Base-by-base conservation (phyloP, 2,329 filamentous ascomycete genomes). In the Penicillium sp. region DNA sequence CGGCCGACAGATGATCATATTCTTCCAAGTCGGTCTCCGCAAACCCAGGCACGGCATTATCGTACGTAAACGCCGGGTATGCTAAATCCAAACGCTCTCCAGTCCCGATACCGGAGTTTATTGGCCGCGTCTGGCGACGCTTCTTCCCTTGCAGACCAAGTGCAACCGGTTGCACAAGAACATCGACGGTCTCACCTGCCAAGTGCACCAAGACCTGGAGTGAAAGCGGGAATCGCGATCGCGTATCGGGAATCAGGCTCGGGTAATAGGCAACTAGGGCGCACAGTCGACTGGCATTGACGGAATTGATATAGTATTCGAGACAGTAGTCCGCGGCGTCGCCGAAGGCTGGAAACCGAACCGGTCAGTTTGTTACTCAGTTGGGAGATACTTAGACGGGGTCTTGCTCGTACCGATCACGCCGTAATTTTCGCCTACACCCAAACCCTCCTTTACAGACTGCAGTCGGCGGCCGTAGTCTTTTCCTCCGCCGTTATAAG, bases 11-110 rank as follows among this genome's bases (percentile, higher is more conserved):
- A 9, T 79, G 76, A 59, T 90, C 81, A 62, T 84, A 91, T 60
- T 87, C 83, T 2, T 88, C 84, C 30, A 89, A 69, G 52, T 90
- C 84, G 18, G 81, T 79, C 70, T 91, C 88, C 0, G 88, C 88
- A 58, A 92, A 91, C 0, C 89, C 89, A 0, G 83, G 74, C 47
- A 83, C 74, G 0, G 73, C 82, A 56, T 78, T 76, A 10, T 79
- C 76, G 60, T 87, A 87, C 0, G 78, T 78, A 64, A 80, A 85
- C 4, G 68, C 66, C 7, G 64, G 66, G 50, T 71, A 70, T 3
- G 66, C 68, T 27, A 72, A 59, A 7, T 69, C 56, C 32, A 72
- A 51, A 5, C 69, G 68, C 54, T 72, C 81, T 67, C 77, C 81
- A 9, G 76, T 75, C 9, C 81, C 81, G 2, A 79, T 75, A 0